Conservation (phyloP, 2,329 filamentous ascomycete genomes). For the Bertia moriformis region DNA sequence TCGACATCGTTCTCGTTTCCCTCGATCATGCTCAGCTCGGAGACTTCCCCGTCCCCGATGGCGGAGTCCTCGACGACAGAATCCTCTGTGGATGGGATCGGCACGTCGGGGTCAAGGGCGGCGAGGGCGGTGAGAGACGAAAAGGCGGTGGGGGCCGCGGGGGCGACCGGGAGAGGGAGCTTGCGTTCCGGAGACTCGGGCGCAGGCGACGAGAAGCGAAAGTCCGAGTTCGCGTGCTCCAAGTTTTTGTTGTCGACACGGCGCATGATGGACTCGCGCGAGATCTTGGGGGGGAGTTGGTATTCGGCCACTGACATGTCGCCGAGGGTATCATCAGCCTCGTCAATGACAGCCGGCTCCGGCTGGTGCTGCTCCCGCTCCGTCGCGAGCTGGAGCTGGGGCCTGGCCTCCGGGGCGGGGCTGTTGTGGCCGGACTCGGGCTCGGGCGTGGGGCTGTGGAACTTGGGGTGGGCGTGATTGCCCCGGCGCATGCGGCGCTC, state of each 20-base stretch:
- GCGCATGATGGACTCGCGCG: background rate
- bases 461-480: constrained; percentile 31
- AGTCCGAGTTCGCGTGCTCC: too few relatives aligned
- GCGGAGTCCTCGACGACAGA: too few relatives aligned
- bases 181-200: background rate
- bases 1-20: too few relatives aligned
- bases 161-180: too few relatives aligned
- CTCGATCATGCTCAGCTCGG: too few relatives aligned
- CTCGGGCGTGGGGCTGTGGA: constrained; percentile 27
- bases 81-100: constrained; percentile 6
- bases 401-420: constrained; percentile 10
- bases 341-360: too few relatives aligned
- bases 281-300: background rate
- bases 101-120: constrained; percentile 7
- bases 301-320: too few relatives aligned
- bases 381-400: constrained; percentile 3
- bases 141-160: too few relatives aligned
- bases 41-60: too few relatives aligned
- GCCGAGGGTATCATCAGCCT: too few relatives aligned
- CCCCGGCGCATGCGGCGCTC: constrained; percentile 56
- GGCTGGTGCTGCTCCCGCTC: constrained; percentile 12
- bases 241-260: too few relatives aligned
- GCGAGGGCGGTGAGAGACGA: background rate
- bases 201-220: background rate
- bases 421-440: constrained; percentile 17